Evolutionary conservation across 768 basidiomycete genomes (phyloP), one percentile per base, ranked within the genome.

Genomic region (Coprinopsis marcescibilis): DNA sequence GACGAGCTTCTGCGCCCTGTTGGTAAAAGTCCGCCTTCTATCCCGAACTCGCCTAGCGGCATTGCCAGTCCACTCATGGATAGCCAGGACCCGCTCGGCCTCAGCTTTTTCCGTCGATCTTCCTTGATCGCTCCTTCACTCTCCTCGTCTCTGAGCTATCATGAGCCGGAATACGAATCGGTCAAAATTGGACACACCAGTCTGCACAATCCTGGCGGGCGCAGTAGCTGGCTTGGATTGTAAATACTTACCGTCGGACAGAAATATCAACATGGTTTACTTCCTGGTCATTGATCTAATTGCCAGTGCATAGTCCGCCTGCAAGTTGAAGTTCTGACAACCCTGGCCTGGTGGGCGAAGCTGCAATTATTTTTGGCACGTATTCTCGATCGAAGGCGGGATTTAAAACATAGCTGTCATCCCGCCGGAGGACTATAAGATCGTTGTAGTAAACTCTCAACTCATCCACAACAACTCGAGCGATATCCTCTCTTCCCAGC

Each of bases 161-260:
- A 38, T 42, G 55, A 50, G 3, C 26, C 48, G 17, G 61, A 46
- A 50, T 66, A 61, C 59, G 72, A 60, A 64, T 72, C 79, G 24
- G 76, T 98, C 40, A 97, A 98, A 65, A 94, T 99, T 60, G 91
- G 94, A 3, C 93, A 97, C 66, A 94, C 92, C 25, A 79, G 80
- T 53, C 64, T 99, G 60, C 95, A 96, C 58, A 99, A 98, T 65
- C 81, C 93, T 0, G 78, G 80, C 1, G 95, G 95, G 2, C 73
- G 87, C 38, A 88, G 89, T 57, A 93, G 89, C 57, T 98, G 89
- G 89, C 93, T 96, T 48, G 95, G 95, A 15, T 66, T 94, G 43
- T 77, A 57, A 61, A 12, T 40, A 19, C 12, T 21, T 7, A 21
- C 7, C 43, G 2, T n/a, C 26, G 8, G 8, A n/a, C 29, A 8